Conservation (phyloP, 805 yeast species). For the Wickerhamiella cacticola region DNA sequence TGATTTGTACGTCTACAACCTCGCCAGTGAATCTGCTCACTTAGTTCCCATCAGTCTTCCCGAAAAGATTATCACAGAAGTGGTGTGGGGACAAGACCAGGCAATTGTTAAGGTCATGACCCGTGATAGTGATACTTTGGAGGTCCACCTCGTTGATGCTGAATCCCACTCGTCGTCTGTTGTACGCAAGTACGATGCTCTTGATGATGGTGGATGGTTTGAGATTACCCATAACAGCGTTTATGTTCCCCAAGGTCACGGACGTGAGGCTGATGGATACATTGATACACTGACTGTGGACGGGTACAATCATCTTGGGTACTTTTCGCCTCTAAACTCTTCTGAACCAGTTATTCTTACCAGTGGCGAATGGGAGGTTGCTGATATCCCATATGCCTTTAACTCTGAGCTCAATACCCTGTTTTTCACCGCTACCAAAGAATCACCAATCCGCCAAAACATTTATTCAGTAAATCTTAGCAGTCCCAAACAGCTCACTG, state of each 20-base stretch:
- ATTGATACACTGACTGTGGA: constrained; percentile 48
- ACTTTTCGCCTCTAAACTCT: constrained; percentile 59
- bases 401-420: constrained; percentile 40
- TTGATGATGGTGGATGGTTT: constrained; percentile 54
- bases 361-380: constrained; percentile 83
- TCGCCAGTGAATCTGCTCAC: constrained; percentile 23
- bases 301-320: constrained; percentile 67
- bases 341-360: constrained; percentile 49
- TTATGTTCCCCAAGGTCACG: constrained; percentile 39
- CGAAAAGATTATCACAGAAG: constrained; percentile 51
- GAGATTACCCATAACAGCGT: constrained; percentile 57
- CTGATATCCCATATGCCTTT: constrained; percentile 44
- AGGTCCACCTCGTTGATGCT: constrained; percentile 45
- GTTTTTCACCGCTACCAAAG: constrained; percentile 62
- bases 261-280: constrained; percentile 52
- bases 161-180: constrained; percentile 23
- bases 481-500: constrained; percentile 31
- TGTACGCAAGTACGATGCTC: constrained; percentile 38
- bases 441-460: constrained; percentile 74
- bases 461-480: constrained; percentile 55
- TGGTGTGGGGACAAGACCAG: constrained; percentile 49
- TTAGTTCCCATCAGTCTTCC: constrained; percentile 15
- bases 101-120: constrained; percentile 48
- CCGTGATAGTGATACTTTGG: constrained; percentile 54
- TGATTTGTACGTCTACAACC: constrained; percentile 38